A percentile compares a stretch with the other conserved stretches of the same genome.
These are phyloP conservation scores for Spathaspora gorwiae DNA, from an alignment of 805 yeast species.

Conservation along the genomic window DNA sequence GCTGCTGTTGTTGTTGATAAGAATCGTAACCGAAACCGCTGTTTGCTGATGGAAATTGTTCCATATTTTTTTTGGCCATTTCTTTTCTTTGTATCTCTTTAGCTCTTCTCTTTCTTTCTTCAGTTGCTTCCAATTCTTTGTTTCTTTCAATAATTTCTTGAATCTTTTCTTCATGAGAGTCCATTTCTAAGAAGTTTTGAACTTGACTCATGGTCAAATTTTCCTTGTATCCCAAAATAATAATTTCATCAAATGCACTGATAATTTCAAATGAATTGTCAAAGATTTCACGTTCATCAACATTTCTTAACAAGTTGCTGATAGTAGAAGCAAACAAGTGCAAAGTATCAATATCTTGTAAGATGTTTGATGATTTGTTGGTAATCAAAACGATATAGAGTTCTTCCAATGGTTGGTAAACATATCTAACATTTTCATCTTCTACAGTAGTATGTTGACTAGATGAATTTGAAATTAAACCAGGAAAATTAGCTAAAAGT, in stretches of 20 bases:
- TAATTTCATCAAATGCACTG: slow-evolving; percentile 90
- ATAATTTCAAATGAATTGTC: slow-evolving; percentile 84
- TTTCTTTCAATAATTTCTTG: slow-evolving; percentile 96
- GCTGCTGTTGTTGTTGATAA: slow-evolving; percentile 13
- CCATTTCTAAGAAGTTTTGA: slow-evolving; percentile 90
- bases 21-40: slow-evolving; percentile 10
- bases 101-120: slow-evolving; percentile 93
- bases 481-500: slow-evolving; percentile 79
- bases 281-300: slow-evolving; percentile 80
- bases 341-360: slow-evolving; percentile 91
- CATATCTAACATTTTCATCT: slow-evolving; percentile 85
- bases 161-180: slow-evolving; percentile 96
- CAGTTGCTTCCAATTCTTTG: slow-evolving; percentile 94
- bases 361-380: slow-evolving; percentile 73
- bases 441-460: slow-evolving; percentile 92
- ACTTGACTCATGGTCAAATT: slow-evolving; percentile 78
- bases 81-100: slow-evolving; percentile 82
- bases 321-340: slow-evolving; percentile 80
- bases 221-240: slow-evolving; percentile 86
- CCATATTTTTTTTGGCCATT: slow-evolving; percentile 59
- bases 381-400: slow-evolving; percentile 87
- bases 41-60: slow-evolving; percentile 26
- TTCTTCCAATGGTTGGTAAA: slow-evolving; percentile 94
- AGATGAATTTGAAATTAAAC: slow-evolving; percentile 61
- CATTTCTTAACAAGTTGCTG: slow-evolving; percentile 61